Base-by-base conservation (phyloP, 2,329 filamentous ascomycete genomes). In the Sclerotinia minor region DNA sequence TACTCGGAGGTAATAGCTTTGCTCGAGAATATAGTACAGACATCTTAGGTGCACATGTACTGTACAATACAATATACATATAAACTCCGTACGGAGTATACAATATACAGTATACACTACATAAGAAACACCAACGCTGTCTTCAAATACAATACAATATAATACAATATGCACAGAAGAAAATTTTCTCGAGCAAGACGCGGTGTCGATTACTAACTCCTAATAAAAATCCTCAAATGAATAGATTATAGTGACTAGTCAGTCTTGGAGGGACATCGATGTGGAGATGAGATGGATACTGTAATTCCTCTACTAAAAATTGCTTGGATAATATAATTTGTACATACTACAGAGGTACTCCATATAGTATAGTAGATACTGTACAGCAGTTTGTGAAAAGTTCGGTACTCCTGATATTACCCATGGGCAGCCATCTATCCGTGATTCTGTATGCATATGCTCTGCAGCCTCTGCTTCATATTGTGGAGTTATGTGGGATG, bases 121-220 rank as follows among this genome's bases (percentile, higher is more conserved):
- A 47, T 21, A 35, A 47, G 11, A 8, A 32, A 32, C 44, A 15
- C 24, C 38, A 44, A 59, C n/a, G 21, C n/a, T 29, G 26, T 47
- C 45, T 47, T n/a, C 19, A 24, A 60, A 38, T 1, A 38, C 11
- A n/a, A n/a, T n/a, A n/a, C n/a, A n/a, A n/a, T n/a, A n/a, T n/a
- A 60, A 38, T 13, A 38, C 9, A 60, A 35, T 35, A 49, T 61
- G 58, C 58, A 61, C 17, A 13, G 45, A 35, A 60, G 58, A 60
- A 60, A 60, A n/a, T 49, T 60, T 60, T 49, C 53, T 32, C 29
- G 19, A 17, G 38, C 38, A 41, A 5, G 38, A 15, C n/a, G 53
- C 7, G 38, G 38, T 35, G 53, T 15, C 29, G 32, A 32, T 7
- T 32, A 13, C 44, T 17, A 32, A 21, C 8, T 32, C 13, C 19